Percentiles rank a stretch among this genome's conserved stretches.
phyloP scores from a whole-genome alignment of 768 basidiomycete species.

The Epithele typhae region DNA sequence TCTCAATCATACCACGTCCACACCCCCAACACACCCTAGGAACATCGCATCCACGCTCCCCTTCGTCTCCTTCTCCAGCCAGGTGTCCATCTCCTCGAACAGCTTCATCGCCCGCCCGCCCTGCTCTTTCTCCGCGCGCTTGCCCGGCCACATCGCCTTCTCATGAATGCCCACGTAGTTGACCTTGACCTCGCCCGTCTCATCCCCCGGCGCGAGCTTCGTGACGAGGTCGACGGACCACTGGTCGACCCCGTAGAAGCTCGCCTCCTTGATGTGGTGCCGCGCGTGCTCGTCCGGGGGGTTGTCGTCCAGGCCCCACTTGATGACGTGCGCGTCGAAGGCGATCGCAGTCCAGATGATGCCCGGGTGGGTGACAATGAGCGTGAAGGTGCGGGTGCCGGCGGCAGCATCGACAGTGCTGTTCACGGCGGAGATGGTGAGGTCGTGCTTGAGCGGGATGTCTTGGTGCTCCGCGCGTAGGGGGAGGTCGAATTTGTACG shows the following conservation, averaged over 20 bases:
- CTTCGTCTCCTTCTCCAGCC: slow-evolving; percentile 61
- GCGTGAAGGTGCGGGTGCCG: slow-evolving; percentile 65
- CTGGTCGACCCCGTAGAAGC: slow-evolving; percentile 72
- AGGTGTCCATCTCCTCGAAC: slow-evolving; percentile 70
- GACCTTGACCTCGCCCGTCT: slow-evolving; percentile 39
- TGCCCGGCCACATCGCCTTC: slow-evolving; percentile 82
- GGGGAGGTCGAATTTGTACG: slow-evolving; percentile 73
- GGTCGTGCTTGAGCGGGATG: slow-evolving; percentile 25
- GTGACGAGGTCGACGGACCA: slow-evolving; percentile 75
- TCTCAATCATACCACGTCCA: slow-evolving; percentile 33
- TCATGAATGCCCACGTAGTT: slow-evolving; percentile 84
- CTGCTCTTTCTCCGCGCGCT: slow-evolving; percentile 38
- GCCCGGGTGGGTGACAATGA: slow-evolving; percentile 72
- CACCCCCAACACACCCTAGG: slow-evolving; percentile 68
- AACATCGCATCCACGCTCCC: slow-evolving; percentile 66
- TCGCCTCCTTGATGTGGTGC: slow-evolving; percentile 90
- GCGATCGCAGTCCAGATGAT: slow-evolving; percentile 93
- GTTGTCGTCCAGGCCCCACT: slow-evolving; percentile 77
- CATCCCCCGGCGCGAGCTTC: slow-evolving; percentile 32
- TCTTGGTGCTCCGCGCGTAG: slow-evolving; percentile 31
- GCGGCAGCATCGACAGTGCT: slow-evolving; percentile 48
- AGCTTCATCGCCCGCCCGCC: slow-evolving; percentile 61
- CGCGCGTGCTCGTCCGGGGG: slow-evolving; percentile 73
- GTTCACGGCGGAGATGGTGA: slow-evolving; percentile 55
- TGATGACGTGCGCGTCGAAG: slow-evolving; percentile 85